Percentiles rank a stretch among this genome's conserved stretches.
phyloP scores from a whole-genome alignment of 108 stramenopile genomes.

The Cyclotella cryptica region DNA sequence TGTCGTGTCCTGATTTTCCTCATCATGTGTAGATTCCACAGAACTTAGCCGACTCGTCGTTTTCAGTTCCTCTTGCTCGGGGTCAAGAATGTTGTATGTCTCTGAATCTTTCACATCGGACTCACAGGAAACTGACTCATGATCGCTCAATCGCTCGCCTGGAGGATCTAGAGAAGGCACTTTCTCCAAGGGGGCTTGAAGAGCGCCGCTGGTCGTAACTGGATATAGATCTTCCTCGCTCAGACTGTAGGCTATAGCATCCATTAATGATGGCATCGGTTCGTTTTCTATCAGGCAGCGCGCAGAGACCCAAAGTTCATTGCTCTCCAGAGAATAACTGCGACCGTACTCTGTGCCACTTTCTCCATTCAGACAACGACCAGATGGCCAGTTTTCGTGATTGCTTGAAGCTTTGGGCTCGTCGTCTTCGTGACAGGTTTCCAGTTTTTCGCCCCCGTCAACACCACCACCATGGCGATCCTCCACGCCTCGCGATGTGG shows the following conservation, averaged over 20 bases:
- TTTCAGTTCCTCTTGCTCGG: neutral
- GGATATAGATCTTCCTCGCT: neutral
- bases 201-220: neutral
- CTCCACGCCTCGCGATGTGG: neutral
- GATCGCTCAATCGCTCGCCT: constrained; percentile 2
- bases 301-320: neutral
- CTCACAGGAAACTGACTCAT: neutral
- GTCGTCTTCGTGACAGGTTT: neutral
- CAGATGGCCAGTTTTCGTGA: neutral
- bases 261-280: neutral
- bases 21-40: neutral
- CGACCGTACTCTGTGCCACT: neutral
- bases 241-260: neutral
- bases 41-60: neutral
- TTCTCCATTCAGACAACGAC: neutral
- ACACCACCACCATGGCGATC: neutral
- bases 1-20: neutral
- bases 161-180: neutral
- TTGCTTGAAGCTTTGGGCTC: neutral
- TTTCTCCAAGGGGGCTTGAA: too few species aligned
- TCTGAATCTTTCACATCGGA: neutral
- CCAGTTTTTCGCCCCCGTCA: too few species aligned
- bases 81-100: neutral
- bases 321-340: neutral
- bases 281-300: neutral